Conservation (phyloP, 2,329 filamentous ascomycete species). For the Hymenoscyphus linearis region DNA sequence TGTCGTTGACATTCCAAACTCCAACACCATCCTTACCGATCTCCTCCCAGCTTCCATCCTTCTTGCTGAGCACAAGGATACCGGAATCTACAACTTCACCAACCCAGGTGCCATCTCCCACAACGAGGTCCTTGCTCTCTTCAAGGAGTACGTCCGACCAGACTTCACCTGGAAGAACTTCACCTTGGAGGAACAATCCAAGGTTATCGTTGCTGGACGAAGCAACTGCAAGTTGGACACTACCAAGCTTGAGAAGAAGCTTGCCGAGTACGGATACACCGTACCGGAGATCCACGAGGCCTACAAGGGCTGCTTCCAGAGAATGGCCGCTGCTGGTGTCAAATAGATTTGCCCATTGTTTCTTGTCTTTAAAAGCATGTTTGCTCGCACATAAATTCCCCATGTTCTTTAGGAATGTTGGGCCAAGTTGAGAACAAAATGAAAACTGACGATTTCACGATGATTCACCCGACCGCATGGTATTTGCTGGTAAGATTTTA, state of each 20-base stretch:
- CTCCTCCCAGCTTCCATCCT: constrained; percentile 57
- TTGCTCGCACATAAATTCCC: constrained; percentile 4
- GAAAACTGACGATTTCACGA: constrained; percentile 4
- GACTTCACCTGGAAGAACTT: constrained; percentile 61
- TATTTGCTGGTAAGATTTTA: neutral
- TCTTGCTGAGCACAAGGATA: constrained; percentile 55
- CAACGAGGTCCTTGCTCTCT: constrained; percentile 60
- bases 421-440: constrained; percentile 2
- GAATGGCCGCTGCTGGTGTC: constrained; percentile 53
- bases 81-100: constrained; percentile 64
- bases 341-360: constrained; percentile 35
- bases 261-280: constrained; percentile 52
- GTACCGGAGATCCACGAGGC: constrained; percentile 58
- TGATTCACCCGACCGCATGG: neutral
- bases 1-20: constrained; percentile 64
- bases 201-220: constrained; percentile 61
- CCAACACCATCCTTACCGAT: constrained; percentile 60
- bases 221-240: constrained; percentile 63
- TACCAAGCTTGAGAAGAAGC: constrained; percentile 54
- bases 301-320: constrained; percentile 56
- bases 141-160: constrained; percentile 58
- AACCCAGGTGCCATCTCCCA: constrained; percentile 68
- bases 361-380: constrained; percentile 13
- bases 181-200: constrained; percentile 58
- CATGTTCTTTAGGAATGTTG: neutral